These are phyloP conservation scores for Agrocybe pediades DNA, from an alignment of 768 basidiomycete genomes.

Conservation along the genomic window DNA sequence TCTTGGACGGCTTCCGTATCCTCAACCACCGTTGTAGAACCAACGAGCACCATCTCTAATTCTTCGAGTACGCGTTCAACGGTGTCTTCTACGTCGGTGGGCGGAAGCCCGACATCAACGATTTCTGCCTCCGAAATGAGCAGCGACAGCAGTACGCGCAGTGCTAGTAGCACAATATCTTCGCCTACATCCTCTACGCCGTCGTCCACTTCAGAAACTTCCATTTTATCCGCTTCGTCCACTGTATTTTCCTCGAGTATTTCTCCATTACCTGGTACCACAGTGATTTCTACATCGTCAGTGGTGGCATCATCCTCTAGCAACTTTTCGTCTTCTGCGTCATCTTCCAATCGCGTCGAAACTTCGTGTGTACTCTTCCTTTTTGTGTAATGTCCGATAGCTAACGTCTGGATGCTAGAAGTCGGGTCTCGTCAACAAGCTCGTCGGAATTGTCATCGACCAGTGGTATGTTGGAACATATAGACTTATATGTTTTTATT, in stretches of 20 bases:
- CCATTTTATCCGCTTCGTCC: not conserved
- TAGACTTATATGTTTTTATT: not conserved
- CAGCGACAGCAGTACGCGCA: not conserved
- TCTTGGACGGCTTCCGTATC: not conserved
- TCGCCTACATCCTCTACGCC: not conserved
- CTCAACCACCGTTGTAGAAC: not conserved
- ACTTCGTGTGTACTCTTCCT: not conserved
- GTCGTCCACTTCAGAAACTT: not conserved
- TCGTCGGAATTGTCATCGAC: not conserved
- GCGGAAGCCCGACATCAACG: not conserved
- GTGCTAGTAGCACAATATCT: not conserved
- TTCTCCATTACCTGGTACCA: not conserved
- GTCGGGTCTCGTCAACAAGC: not conserved
- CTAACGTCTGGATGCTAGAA: not conserved
- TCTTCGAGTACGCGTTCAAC: not conserved
- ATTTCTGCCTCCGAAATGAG: no score
- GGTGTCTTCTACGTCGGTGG: not conserved
- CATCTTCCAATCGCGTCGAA: not conserved
- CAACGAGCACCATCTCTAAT: no score
- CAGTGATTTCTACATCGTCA: not conserved
- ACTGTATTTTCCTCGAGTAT: not conserved
- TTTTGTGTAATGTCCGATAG: not conserved
- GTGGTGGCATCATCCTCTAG: not conserved
- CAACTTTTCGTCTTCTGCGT: not conserved
- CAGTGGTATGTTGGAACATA: not conserved